Conservation (phyloP, 2,329 filamentous ascomycete species). For the Gyromitra esculenta region DNA sequence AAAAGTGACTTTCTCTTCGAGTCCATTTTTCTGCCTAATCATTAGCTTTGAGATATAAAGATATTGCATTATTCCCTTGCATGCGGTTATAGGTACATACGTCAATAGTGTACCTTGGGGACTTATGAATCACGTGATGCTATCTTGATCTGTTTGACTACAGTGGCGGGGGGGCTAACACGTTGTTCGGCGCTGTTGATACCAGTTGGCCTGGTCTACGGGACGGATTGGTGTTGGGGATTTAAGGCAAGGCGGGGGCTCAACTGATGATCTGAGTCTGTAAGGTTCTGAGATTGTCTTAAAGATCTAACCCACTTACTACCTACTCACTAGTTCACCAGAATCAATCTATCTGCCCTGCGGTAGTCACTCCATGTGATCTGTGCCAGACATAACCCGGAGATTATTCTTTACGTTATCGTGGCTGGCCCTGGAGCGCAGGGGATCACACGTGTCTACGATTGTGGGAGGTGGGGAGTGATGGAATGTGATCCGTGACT, state of each 20-base stretch:
- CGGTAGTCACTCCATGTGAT: background rate
- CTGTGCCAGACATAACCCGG: background rate
- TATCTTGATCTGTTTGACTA: background rate
- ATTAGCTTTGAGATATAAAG: no score
- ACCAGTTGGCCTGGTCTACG: background rate
- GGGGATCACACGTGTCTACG: background rate
- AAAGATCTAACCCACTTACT: background rate
- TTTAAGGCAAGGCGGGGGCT: background rate
- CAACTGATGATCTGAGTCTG: background rate
- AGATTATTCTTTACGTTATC: background rate
- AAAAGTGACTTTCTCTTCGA: background rate
- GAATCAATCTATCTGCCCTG: background rate
- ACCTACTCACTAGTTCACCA: background rate
- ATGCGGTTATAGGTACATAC: no score
- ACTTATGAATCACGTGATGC: background rate
- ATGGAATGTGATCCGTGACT: background rate
- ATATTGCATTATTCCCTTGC: no score
- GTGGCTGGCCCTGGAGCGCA: background rate
- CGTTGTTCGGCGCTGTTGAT: background rate
- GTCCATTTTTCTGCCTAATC: background rate
- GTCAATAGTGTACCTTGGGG: no score
- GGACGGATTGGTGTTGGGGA: background rate
- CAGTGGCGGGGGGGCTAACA: background rate
- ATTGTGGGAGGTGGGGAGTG: background rate
- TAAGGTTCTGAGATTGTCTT: conserved; percentile 7